These are phyloP conservation scores for Citrullus amarus DNA, from an alignment of 306 rosid genomes.

Conservation along the genomic window DNA sequence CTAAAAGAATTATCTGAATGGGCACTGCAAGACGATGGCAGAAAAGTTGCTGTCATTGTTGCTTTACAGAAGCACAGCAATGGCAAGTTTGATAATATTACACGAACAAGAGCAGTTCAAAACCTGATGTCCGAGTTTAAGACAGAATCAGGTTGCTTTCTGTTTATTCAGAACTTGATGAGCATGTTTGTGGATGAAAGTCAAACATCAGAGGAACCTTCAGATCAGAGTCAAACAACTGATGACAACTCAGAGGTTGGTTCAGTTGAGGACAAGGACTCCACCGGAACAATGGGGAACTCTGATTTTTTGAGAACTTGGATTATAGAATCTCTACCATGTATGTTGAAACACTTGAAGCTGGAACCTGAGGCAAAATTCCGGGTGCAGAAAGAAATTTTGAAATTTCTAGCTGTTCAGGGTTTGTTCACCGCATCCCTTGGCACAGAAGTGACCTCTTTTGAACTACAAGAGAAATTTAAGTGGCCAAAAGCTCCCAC, in stretches of 20 bases:
- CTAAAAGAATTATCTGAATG: conserved; percentile 58
- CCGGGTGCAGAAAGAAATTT: conserved; percentile 56
- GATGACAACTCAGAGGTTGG: conserved; percentile 94
- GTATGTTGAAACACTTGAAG: conserved; percentile 56
- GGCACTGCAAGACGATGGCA: conserved; percentile 67
- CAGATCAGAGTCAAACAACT: conserved; percentile 96
- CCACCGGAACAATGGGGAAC: conserved; percentile 41
- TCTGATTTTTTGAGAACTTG: conserved; percentile 74
- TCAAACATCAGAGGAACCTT: conserved; percentile 74
- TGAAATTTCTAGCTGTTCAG: conserved; percentile 91
- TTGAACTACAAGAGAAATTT: conserved; percentile 78
- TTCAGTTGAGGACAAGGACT: conserved; percentile 72
- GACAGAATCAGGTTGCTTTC: conserved; percentile 76
- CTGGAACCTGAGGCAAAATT: conserved; percentile 56
- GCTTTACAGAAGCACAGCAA: conserved; percentile 90
- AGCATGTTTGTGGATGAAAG: conserved; percentile 81
- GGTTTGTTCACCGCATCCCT: conserved; percentile 88
- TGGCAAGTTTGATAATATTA: conserved; percentile 60
- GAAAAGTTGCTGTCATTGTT: conserved; percentile 74
- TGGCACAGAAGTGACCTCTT: conserved; percentile 87
- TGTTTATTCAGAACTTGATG: conserved; percentile 65
- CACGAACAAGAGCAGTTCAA: conserved; percentile 64
- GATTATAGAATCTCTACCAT: conserved; percentile 83
- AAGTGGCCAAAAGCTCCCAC: conserved; percentile 91
- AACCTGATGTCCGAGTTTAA: conserved; percentile 66